phyloP scores from a whole-genome alignment of 345 rosid genomes.

The Camelina sativa region DNA sequence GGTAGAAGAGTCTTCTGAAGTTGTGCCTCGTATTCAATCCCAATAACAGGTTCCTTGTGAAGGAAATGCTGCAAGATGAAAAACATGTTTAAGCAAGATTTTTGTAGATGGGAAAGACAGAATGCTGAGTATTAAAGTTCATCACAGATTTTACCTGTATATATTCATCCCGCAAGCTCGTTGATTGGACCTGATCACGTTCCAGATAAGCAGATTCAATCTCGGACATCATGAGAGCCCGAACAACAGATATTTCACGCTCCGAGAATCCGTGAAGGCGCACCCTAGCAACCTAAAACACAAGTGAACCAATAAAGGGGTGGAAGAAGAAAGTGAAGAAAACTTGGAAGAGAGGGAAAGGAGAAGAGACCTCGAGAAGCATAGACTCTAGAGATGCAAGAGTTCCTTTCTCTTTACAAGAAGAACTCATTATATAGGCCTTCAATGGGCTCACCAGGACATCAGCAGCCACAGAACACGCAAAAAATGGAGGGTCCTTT shows the following conservation, averaged over 20 bases:
- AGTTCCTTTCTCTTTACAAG: conserved; percentile 85
- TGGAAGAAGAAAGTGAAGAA: conserved; percentile 23
- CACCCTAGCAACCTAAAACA: conserved; percentile 80
- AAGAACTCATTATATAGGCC: conserved; percentile 80
- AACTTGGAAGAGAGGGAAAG: conserved; percentile 20
- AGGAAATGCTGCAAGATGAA: conserved; percentile 68
- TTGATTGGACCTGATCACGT: conserved; percentile 91
- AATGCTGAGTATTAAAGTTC: conserved; percentile 4
- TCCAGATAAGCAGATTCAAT: conserved; percentile 96
- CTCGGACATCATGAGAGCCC: conserved; percentile 82
- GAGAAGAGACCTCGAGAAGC: conserved; percentile 72
- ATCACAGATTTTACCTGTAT: conserved; percentile 60
- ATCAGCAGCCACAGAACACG: conserved; percentile 89
- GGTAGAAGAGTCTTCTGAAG: conserved; percentile 90
- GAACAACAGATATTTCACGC: conserved; percentile 80
- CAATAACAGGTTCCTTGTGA: conserved; percentile 80
- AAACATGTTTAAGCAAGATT: conserved; percentile 6
- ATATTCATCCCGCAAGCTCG: conserved; percentile 86
- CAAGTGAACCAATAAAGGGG: conserved; percentile 23
- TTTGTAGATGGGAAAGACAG: conserved; percentile 20
- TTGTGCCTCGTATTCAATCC: conserved; percentile 85
- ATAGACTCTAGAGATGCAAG: conserved; percentile 82
- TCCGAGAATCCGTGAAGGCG: conserved; percentile 93
- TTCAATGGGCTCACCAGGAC: conserved; percentile 71
- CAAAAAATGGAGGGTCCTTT: conserved; percentile 83